A percentile compares a stretch with the other conserved stretches of the same genome.
Conservation (phyloP, 208 protist genomes). For the Wallacemonas collosoma region DNA sequence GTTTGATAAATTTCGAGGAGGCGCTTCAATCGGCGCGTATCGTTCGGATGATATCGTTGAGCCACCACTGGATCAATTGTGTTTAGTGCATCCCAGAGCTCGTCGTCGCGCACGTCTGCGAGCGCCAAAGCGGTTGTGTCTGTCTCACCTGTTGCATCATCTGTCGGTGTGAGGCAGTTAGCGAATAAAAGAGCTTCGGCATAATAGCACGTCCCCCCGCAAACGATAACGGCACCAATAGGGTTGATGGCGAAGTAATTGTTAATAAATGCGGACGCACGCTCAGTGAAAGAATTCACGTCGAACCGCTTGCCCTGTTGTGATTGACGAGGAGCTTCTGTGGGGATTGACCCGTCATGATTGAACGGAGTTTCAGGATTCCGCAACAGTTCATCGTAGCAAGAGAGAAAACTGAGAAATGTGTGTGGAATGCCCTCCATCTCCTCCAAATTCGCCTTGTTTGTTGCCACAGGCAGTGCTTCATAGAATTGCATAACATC, state of each 20-base stretch:
- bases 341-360: neutral
- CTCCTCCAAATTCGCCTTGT: constrained; percentile 73
- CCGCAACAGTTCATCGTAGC: constrained; percentile 28
- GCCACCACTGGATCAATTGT: constrained; percentile 73
- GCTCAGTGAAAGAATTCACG: constrained; percentile 56
- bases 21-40: constrained; percentile 72
- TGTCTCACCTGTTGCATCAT: neutral
- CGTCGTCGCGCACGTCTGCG: constrained; percentile 12
- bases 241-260: constrained; percentile 39
- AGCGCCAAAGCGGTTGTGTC: constrained; percentile 16
- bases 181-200: constrained; percentile 68
- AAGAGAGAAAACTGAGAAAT: constrained; percentile 71
- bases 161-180: constrained; percentile 44
- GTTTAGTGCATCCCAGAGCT: constrained; percentile 59
- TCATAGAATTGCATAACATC: constrained; percentile 91
- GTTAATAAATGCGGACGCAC: constrained; percentile 53
- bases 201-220: constrained; percentile 85
- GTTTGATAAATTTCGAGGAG: constrained; percentile 75
- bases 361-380: constrained; percentile 20
- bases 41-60: constrained; percentile 80
- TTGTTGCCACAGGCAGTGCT: constrained; percentile 86
- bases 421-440: constrained; percentile 66
- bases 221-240: constrained; percentile 68
- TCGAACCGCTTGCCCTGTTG: constrained; percentile 28
- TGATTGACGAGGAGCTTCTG: neutral